These are phyloP conservation scores for Sarocladium strictum DNA, from an alignment of 2,329 filamentous ascomycete genomes.

Conservation along the genomic window DNA sequence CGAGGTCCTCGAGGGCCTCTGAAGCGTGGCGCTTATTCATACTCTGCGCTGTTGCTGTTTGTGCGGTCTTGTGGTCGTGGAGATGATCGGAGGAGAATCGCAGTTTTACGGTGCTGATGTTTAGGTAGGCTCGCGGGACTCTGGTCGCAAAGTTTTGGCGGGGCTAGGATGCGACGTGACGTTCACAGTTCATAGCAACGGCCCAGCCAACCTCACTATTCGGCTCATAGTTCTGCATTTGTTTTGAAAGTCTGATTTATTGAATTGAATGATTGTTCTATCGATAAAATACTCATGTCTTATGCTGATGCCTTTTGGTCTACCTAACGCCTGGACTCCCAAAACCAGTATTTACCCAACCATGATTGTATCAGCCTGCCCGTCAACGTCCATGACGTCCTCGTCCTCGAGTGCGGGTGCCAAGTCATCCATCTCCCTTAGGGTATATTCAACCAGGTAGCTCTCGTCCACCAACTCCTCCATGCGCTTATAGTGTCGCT, in stretches of 20 bases:
- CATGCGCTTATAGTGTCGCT: slow-evolving; percentile 83
- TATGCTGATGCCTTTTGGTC: slow-evolving; percentile 10
- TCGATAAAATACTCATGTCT: slow-evolving; percentile 10
- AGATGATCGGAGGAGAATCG: background rate
- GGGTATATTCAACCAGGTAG: slow-evolving; percentile 87
- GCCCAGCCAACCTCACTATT: too few species aligned
- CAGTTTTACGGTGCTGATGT: background rate
- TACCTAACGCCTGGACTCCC: slow-evolving; percentile 10
- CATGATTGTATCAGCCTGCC: slow-evolving; percentile 37
- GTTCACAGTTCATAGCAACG: background rate
- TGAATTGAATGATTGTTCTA: background rate
- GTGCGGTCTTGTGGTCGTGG: background rate
- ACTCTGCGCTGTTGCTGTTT: background rate
- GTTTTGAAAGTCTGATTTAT: background rate
- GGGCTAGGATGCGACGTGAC: background rate
- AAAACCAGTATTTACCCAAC: slow-evolving; percentile 19
- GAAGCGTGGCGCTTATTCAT: slow-evolving; percentile 54
- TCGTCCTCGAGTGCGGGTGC: slow-evolving; percentile 34
- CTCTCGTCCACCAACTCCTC: slow-evolving; percentile 92
- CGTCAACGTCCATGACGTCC: slow-evolving; percentile 28
- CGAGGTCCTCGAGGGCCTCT: slow-evolving; percentile 53
- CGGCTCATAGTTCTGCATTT: too few species aligned
- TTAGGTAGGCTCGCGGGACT: background rate
- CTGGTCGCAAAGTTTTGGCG: slow-evolving; percentile 9
- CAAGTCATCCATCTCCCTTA: slow-evolving; percentile 84